Base-by-base conservation (phyloP, 768 basidiomycete genomes). In the Kwoniella botswanensis region DNA sequence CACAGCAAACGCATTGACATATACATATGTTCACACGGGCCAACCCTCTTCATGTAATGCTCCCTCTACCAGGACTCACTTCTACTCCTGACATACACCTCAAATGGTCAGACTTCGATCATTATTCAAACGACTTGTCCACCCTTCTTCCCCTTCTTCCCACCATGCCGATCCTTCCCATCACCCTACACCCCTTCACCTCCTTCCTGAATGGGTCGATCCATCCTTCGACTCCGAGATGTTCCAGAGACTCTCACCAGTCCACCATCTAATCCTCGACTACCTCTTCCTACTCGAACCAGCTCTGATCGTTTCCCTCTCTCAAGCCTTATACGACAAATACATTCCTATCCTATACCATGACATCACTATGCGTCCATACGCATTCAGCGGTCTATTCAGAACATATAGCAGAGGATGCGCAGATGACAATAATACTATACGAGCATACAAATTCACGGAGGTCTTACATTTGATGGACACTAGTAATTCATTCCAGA, bases 361-460 rank as follows among this genome's bases (percentile, higher is more conserved):
- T 5, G 41, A 63, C 22, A 46, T 63, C 44, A 52, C 24, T 10
- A n/a, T 63, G 21, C 24, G 24, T 5, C 17, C 43, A 21, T 46
- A 24, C 24, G 43, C 62, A 21, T 63, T 63, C 22, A 46, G 22
- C 43, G 62, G 62, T 15, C 44, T 63, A 17, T 63, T 63, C 62
- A 7, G 62, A 13, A 21, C 62, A 3, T 52, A 63, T 21, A 46
- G 24, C 1, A 42, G 62, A 21, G 44, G 62, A 13, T 41, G 43
- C 15, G 43, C 12, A 24, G 24, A 24, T 24, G 62, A 63, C 22
- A 63, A 63, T 63, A 26, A 46, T 9, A 63, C 62, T 6, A 63
- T 63, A 7, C 17, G 62, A 52, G 62, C 62, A n/a, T 52, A 63
- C 18, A 18, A 43, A 29, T 22, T 46, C 29, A 63, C 62, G 42